Base-by-base conservation (phyloP, 2,329 filamentous ascomycete genomes). In the Claviceps arundinis region DNA sequence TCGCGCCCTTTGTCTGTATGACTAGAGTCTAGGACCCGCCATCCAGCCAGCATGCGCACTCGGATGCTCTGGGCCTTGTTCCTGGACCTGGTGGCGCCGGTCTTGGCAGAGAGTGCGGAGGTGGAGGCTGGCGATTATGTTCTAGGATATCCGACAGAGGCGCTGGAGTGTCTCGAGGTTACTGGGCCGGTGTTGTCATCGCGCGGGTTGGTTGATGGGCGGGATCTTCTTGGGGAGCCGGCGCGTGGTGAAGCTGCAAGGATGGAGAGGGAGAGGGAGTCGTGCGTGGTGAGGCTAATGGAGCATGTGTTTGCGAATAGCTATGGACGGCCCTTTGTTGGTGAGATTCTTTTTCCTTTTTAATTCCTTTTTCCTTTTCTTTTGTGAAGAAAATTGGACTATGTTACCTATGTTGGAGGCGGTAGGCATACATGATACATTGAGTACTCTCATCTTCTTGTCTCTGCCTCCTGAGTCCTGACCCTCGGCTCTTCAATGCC, bases 261-360 rank as follows among this genome's bases (percentile, higher is more conserved):
- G 24, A 19, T 5, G 17, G 5, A 2, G 7, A 11, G 52, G 16
- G 19, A 16, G 37, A 24, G 34, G 8, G 14, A 54, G 16, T 62
- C 67, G 48, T 81, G 77, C 61, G 68, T 76, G 44, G 62, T 80
- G 41, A 66, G 77, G n/a, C 66, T 91, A 52, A 86, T 89, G 78
- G 70, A 81, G 3, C 75, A 89, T 66, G 74, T 77, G 0, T 91
- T 91, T 70, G 84, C 72, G 11, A 78, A 70, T 56, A 89, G 84
- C 56, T 90, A 89, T 63, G 83, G 82, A n/a, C 64, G 74, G 37
- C 87, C 87, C 1, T 90, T 82, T 62, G 73, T 89, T 58, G 84
- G 84, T 81, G 69, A 68, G 75, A 67, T 22, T 13, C 16, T 22
- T 3, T 4, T n/a, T 7, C 26, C 22, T 9, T 6, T 41, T 14